Conservation (phyloP, 108 stramenopile species). For the Pseudonitzschia multiseries region DNA sequence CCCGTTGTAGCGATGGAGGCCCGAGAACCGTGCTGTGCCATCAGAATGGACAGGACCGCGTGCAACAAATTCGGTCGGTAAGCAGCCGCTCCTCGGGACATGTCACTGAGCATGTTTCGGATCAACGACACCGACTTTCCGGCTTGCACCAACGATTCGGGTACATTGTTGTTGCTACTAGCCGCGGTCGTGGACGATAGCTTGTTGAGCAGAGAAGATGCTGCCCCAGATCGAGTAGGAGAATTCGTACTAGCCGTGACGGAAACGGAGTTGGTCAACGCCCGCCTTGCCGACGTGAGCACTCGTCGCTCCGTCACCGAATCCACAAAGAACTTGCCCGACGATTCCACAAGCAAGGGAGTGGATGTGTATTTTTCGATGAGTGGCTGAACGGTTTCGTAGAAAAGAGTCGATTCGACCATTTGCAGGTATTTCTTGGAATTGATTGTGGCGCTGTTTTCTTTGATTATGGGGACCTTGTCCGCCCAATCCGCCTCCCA, state of each 20-base stretch:
- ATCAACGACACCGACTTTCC: slow-evolving; percentile 50
- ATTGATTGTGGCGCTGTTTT: slow-evolving; percentile 25
- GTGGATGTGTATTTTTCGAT: slow-evolving; percentile 58
- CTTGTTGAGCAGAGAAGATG: slow-evolving; percentile 9
- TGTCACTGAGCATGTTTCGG: slow-evolving; percentile 39
- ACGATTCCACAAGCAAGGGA: slow-evolving; percentile 39
- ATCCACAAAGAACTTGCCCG: slow-evolving; percentile 67
- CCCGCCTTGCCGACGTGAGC: slow-evolving; percentile 63
- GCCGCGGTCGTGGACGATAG: slow-evolving; percentile 1
- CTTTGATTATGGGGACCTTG: slow-evolving; percentile 38
- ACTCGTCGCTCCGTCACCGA: slow-evolving; percentile 58
- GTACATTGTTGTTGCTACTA: neutral
- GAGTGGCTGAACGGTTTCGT: slow-evolving; percentile 60
- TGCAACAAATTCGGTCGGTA: slow-evolving; percentile 77
- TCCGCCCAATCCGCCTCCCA: slow-evolving; percentile 89
- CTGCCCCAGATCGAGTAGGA: slow-evolving; percentile 1
- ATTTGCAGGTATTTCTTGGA: slow-evolving; percentile 51
- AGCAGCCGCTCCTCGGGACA: slow-evolving; percentile 44
- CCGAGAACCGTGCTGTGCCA: slow-evolving; percentile 62
- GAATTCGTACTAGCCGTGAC: slow-evolving; percentile 40
- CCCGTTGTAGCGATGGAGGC: slow-evolving; percentile 19
- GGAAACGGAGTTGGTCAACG: slow-evolving; percentile 26
- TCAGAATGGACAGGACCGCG: slow-evolving; percentile 73
- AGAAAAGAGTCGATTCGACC: slow-evolving; percentile 63
- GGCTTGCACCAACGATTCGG: slow-evolving; percentile 14